phyloP scores from a whole-genome alignment of 345 rosid genomes.

The Salix brachista region DNA sequence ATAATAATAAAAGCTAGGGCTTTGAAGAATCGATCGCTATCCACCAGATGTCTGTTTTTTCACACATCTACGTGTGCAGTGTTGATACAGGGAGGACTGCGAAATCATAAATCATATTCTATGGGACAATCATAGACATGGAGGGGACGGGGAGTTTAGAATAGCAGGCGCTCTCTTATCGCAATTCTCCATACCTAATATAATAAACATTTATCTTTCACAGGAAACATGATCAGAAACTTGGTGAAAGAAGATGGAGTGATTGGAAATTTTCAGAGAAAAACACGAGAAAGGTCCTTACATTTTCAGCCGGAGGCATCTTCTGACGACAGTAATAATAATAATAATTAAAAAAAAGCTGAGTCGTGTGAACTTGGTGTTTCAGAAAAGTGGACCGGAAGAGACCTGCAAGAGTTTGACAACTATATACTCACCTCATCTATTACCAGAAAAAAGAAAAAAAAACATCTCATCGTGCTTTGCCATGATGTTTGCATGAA shows the following conservation, averaged over 20 bases:
- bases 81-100: not conserved
- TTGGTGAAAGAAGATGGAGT: not conserved
- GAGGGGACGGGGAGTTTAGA: constrained; percentile 16
- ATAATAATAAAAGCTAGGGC: not conserved
- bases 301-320: constrained; percentile 25
- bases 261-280: constrained; percentile 3
- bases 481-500: constrained; percentile 44
- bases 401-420: constrained; percentile 5
- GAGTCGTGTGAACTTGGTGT: constrained; percentile 13
- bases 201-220: not conserved
- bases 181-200: constrained; percentile 11
- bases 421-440: constrained; percentile 1
- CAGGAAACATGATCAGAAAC: not conserved
- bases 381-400: constrained; percentile 21
- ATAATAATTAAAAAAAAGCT: too few relatives aligned
- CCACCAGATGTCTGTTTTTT: not conserved
- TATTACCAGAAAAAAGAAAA: too few relatives aligned
- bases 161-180: constrained; percentile 1
- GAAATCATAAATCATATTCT: not conserved
- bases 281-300: constrained; percentile 14
- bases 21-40: not conserved
- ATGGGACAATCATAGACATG: not conserved
- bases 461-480: constrained; percentile 28
- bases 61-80: not conserved
- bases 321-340: not conserved